Evolutionary conservation across 176 grass and related monocot species (phyloP), one percentile per base, ranked within the genome.

Genomic region (Carex parvula): DNA sequence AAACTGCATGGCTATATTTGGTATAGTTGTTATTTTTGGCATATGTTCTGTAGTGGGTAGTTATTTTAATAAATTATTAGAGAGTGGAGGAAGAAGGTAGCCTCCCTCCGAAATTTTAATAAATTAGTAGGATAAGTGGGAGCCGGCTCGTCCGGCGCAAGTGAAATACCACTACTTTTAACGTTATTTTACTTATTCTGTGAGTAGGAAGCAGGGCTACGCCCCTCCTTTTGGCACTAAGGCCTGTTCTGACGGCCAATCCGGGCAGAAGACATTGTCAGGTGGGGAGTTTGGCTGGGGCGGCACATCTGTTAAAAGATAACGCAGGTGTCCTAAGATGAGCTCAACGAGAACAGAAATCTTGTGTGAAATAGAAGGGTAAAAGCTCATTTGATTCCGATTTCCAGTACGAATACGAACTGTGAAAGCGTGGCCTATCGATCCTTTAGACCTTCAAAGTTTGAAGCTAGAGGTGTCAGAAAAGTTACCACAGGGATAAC

Each of bases 281-380:
- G 64, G 85, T 87, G 85, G 88, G 88, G 88, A 87, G 84, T 90
- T 90, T 90, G 85, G 85, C 85, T 90, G 85, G 89, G 74, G 88
- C 62, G 71, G 84, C 88, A 90, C 84, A 90, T 90, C 88, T 84
- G 62, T 87, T 86, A 90, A 90, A 90, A 90, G 84, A 32, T 65
- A 30, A 65, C 63, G 21, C 24, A 30, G 24, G 63, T 30, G 63
- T 26, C 24, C 24, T 65, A 65, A 30, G 63, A 65, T 65, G 24
- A 65, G 63, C 24, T 82, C 63, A 65, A 30, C 64, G 81, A 91
- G 86, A 88, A 91, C 83, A 88, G 83, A 91, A 88, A 91, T 91
- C 89, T 91, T 83, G 89, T 91, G 86, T 88, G 89, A 83, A 89
- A 91, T 84, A 84, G 87, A 87, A 87, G 82, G 89, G 89, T 90